These are phyloP conservation scores for Trebouxia sp. DNA, from an alignment of 139 green algal species.

Conservation along the genomic window DNA sequence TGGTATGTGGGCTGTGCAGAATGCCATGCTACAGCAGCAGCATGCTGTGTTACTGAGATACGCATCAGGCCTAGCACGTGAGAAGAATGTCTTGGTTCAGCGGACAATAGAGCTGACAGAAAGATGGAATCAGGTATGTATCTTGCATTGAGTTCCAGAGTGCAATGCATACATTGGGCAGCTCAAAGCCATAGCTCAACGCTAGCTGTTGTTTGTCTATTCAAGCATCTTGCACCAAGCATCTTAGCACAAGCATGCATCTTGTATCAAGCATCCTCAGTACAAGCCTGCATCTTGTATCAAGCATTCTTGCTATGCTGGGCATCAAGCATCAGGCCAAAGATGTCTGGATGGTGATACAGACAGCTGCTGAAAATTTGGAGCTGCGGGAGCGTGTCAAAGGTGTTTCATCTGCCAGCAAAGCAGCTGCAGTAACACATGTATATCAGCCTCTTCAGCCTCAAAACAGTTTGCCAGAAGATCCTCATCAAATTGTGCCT, in stretches of 20 bases:
- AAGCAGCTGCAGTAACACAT: background rate
- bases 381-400: slow-evolving; percentile 1
- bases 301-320: no score
- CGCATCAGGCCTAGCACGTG: background rate
- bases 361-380: slow-evolving; percentile 19
- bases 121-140: slow-evolving; percentile 21
- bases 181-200: no score
- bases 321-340: background rate
- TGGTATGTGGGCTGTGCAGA: background rate
- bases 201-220: no score
- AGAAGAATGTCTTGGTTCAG: slow-evolving; percentile 13
- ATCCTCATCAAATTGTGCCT: background rate
- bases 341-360: background rate
- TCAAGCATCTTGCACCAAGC: no score
- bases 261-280: no score
- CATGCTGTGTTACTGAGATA: background rate
- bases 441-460: background rate
- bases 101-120: slow-evolving; percentile 14
- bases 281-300: no score
- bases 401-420: background rate
- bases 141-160: no score
- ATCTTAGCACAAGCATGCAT: no score
- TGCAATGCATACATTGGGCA: no score
- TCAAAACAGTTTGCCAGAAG: background rate
- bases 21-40: background rate